Base-by-base conservation (phyloP, 257 asterid genomes). In the Oldenlandia corymbosa region DNA sequence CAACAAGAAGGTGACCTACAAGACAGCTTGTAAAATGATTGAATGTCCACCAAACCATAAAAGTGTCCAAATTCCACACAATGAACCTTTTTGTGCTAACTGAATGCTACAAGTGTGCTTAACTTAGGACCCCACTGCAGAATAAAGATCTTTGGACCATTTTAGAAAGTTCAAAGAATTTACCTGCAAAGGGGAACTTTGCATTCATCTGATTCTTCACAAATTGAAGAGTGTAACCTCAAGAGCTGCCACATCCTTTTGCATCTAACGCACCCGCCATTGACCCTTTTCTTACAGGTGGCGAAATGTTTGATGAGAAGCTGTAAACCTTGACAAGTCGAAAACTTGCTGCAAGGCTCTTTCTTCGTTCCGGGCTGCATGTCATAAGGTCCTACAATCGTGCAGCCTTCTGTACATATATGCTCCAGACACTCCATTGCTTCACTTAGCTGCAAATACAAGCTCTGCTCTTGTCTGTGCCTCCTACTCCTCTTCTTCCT, bases 241-340 rank as follows among this genome's bases (percentile, higher is more conserved):
- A 91, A 80, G 37, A 91, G 91, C 76, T 91, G 98, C 98, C 96
- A 88, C 98, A 91, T 91, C 45, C 96, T 65, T 23, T 78, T 84
- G 74, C 96, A 91, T 32, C 86, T 78, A 30, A 67, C 54, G 55
- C 98, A 91, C 20, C 94, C 92, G 13, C 96, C 96, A 10, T 86
- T 86, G 0, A 80, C 90, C 77, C 83, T 81, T 66, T 77, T 86
- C 83, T 79, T 78, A 49, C 98, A 91, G 26, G 75, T 62, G 50
- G 94, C 95, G 9, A 88, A 91, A 73, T 91, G 98, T 72, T 71
- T 79, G 28, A 91, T 81, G 63, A 87, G 75, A 69, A 84, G 90
- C 79, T 91, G 96, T 49, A 91, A 71, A 5, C 98, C 96, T 21
- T 80, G 90, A 73, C 98, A 91, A 0, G 95, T 86, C 17, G 89